These are phyloP conservation scores for Lepiota brunneoincarnata DNA, from an alignment of 768 basidiomycete species.

Conservation along the genomic window DNA sequence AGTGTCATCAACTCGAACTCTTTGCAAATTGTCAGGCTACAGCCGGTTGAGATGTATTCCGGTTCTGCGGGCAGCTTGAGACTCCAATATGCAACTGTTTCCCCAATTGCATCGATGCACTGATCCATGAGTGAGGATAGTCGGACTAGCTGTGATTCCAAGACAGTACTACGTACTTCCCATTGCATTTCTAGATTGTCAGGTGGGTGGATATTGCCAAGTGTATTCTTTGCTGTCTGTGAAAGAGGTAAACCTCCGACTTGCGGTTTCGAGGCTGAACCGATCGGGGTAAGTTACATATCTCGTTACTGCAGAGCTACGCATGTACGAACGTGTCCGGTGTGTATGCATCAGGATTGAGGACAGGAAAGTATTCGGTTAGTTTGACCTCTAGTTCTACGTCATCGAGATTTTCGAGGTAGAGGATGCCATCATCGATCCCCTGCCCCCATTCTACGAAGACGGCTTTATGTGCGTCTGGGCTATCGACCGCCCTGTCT, in stretches of 20 bases:
- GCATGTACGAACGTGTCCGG: not conserved
- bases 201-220: slow-evolving; percentile 3
- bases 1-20: not conserved
- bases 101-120: not conserved
- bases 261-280: not conserved
- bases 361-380: not conserved
- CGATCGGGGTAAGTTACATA: not conserved
- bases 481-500: not conserved
- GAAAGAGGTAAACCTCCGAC: slow-evolving; percentile 2
- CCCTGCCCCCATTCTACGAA: slow-evolving; percentile 8
- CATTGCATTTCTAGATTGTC: slow-evolving; percentile 8
- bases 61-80: slow-evolving; percentile 1
- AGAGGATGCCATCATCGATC: not conserved
- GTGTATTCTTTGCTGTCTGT: not conserved
- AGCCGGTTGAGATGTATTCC: slow-evolving; percentile 1
- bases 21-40: not conserved
- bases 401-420: not conserved
- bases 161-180: not conserved
- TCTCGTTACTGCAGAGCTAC: not conserved
- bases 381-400: not conserved
- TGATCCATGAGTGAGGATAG: not conserved
- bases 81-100: slow-evolving; percentile 3
- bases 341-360: not conserved
- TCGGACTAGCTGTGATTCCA: too few relatives aligned
- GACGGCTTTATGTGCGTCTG: not conserved